phyloP scores from a whole-genome alignment of 768 basidiomycete genomes.

The Ephemerocybe angulata region DNA sequence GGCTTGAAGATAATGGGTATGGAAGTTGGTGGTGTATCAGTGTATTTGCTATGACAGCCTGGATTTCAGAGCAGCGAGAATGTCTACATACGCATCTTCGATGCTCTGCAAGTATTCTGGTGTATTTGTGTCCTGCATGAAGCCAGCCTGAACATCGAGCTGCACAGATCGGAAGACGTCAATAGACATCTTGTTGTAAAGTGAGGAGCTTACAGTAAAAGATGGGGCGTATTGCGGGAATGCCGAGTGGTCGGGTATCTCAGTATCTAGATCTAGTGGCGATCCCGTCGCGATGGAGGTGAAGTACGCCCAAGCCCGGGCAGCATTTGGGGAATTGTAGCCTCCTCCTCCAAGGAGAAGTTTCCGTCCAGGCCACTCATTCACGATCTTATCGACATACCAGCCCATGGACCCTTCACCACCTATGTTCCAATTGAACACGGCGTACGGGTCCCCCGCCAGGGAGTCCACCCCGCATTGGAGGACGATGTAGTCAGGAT shows the following conservation, averaged over 20 bases:
- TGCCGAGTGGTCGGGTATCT: slow-evolving; percentile 72
- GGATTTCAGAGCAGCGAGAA: neutral
- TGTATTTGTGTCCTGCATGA: slow-evolving; percentile 71
- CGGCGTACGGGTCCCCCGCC: slow-evolving; percentile 75
- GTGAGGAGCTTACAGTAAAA: slow-evolving; percentile 46
- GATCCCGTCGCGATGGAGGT: slow-evolving; percentile 67
- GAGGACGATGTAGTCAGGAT: slow-evolving; percentile 74
- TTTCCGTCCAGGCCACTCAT: slow-evolving; percentile 57
- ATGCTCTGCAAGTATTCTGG: slow-evolving; percentile 50
- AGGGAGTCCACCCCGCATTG: slow-evolving; percentile 89
- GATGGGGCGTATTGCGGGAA: slow-evolving; percentile 78
- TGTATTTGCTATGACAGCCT: neutral
- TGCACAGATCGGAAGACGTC: slow-evolving; percentile 10
- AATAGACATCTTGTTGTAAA: neutral
- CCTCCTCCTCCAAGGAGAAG: slow-evolving; percentile 86
- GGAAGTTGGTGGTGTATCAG: neutral
- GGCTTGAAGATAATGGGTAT: neutral
- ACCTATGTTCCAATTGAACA: slow-evolving; percentile 67
- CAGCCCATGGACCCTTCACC: slow-evolving; percentile 66
- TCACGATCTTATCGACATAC: slow-evolving; percentile 52
- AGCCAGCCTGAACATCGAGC: slow-evolving; percentile 71
- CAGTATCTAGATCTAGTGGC: slow-evolving; percentile 52
- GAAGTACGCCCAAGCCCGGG: slow-evolving; percentile 81
- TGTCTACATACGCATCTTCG: slow-evolving; percentile 32
- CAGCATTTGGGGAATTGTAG: slow-evolving; percentile 78